Percentiles rank a stretch among this genome's conserved stretches.
phyloP scores from a whole-genome alignment of 305 asterid genomes.

The Andrographis paniculata region DNA sequence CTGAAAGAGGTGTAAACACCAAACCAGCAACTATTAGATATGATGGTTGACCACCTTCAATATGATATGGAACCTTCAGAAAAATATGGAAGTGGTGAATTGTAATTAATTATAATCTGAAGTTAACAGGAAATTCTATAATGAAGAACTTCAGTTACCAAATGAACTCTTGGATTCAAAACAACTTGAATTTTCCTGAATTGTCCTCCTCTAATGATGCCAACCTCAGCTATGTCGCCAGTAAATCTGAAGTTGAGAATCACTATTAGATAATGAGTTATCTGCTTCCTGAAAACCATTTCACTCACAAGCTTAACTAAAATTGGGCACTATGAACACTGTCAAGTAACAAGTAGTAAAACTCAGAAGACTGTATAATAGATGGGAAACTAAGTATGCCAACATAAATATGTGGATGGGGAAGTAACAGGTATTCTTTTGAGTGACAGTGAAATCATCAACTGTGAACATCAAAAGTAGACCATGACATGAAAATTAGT shows the following conservation, averaged over 20 bases:
- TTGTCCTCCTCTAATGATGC: conserved; percentile 72
- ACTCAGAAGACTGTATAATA: too few relatives aligned
- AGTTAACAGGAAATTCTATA: conserved; percentile 7
- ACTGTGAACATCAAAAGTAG: conserved; percentile 16
- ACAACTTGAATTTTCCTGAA: conserved; percentile 61
- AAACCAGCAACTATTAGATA: conserved; percentile 90
- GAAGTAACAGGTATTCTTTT: not conserved
- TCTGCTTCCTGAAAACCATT: not conserved
- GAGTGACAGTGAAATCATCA: not conserved
- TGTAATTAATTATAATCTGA: conserved; percentile 6
- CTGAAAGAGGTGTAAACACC: conserved; percentile 98
- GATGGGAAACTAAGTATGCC: too few relatives aligned
- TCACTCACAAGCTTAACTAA: not conserved
- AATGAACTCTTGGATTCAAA: conserved; percentile 68
- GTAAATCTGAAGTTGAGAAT: conserved; percentile 54
- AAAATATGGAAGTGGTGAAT: conserved; percentile 18
- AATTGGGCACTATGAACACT: not conserved
- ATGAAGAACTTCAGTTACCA: conserved; percentile 42
- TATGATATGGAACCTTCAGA: conserved; percentile 88
- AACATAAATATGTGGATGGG: not conserved
- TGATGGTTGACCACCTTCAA: conserved; percentile 93
- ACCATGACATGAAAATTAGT: conserved; percentile 10
- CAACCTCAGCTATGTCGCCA: conserved; percentile 83
- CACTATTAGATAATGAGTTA: conserved; percentile 10
- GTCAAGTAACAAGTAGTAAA: not conserved